These are phyloP conservation scores for Chaetomium cochliodes DNA, from an alignment of 495 filamentous ascomycete species.

Conservation along the genomic window DNA sequence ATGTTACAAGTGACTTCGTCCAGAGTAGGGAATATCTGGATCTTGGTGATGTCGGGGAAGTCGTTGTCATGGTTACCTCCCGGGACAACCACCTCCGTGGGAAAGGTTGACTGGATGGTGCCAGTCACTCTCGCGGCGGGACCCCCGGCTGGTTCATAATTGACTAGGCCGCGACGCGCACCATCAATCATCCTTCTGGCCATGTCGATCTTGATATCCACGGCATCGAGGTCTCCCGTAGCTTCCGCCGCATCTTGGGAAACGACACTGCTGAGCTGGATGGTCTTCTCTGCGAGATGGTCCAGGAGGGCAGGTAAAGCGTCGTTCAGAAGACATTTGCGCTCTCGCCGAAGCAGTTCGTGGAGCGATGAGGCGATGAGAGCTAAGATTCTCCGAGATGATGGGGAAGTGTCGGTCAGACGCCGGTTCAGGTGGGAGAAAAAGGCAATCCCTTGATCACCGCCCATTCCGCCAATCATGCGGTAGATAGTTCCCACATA, in stretches of 20 bases:
- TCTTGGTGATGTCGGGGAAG: constrained; percentile 37
- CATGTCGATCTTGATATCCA: not conserved
- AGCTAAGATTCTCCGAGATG: not conserved
- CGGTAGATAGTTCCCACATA: constrained; percentile 21
- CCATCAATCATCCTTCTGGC: constrained; percentile 12
- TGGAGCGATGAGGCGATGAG: constrained; percentile 4
- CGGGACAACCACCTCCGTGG: not conserved
- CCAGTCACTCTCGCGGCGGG: no score
- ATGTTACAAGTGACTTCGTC: constrained; percentile 56
- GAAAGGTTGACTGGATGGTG: constrained; percentile 18
- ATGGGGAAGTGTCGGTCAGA: not conserved
- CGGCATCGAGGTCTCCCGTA: not conserved
- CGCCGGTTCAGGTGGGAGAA: not conserved
- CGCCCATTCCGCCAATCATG: constrained; percentile 12
- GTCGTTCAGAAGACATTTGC: constrained; percentile 16
- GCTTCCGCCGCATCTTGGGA: not conserved
- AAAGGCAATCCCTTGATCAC: constrained; percentile 11
- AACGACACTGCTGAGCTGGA: not conserved
- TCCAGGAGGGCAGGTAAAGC: not conserved
- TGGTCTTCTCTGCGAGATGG: not conserved
- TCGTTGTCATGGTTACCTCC: constrained; percentile 24
- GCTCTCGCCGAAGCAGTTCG: constrained; percentile 19
- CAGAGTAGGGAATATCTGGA: constrained; percentile 62
- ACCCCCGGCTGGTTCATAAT: not conserved
- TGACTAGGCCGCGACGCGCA: not conserved